Evolutionary conservation across 23 red algal genomes (phyloP).

Genomic region (Gracilaria vermiculophylla): DNA sequence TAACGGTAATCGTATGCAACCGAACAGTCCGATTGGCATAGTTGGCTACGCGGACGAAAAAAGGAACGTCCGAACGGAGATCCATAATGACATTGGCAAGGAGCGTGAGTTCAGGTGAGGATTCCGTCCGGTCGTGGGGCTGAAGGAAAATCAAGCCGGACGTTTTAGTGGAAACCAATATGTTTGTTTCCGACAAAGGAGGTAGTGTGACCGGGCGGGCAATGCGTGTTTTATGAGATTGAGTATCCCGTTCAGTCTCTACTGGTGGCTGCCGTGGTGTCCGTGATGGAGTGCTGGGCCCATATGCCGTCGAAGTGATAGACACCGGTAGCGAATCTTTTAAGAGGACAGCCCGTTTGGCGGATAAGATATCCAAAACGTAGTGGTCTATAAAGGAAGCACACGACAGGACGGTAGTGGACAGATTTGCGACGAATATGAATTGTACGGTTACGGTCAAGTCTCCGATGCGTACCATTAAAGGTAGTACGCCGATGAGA

Average conservation of each 20-base stretch:
- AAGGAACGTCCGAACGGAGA: background rate
- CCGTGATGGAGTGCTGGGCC: background rate
- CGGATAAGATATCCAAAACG: background rate
- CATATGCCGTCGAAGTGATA: background rate
- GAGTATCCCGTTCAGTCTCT: background rate
- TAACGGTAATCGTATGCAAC: background rate
- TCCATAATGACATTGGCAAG: constrained; percentile 13
- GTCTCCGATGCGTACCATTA: background rate
- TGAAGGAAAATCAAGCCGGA: background rate
- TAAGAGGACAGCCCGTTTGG: background rate
- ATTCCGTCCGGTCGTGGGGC: background rate
- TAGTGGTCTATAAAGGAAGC: background rate
- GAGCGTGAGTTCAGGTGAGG: background rate
- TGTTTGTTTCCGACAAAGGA: background rate
- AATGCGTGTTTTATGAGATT: constrained; percentile 3
- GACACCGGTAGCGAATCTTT: background rate
- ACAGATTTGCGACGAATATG: background rate
- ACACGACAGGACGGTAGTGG: background rate
- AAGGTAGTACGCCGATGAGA: background rate
- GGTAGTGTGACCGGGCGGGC: background rate
- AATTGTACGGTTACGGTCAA: background rate
- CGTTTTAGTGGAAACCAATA: background rate
- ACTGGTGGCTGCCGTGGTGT: background rate
- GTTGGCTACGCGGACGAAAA: background rate
- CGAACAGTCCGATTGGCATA: background rate